These are phyloP conservation scores for Neckera pumila DNA, from an alignment of 225 moss, liverwort and hornwort genomes.

Conservation along the genomic window DNA sequence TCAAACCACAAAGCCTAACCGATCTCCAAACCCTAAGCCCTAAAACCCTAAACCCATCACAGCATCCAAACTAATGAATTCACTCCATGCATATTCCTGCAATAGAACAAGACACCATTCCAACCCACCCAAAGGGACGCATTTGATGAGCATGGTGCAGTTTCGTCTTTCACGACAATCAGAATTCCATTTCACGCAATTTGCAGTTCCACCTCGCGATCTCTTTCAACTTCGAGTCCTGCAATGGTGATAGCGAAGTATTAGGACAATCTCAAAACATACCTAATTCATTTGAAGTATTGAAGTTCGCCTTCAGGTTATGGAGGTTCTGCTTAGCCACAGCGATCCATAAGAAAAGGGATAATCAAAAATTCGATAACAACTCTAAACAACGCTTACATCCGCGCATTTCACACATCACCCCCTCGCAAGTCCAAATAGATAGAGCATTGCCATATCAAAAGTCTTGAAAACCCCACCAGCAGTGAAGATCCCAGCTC, in stretches of 20 bases:
- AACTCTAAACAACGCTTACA: neutral
- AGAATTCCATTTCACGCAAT: neutral
- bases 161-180: neutral
- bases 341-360: neutral
- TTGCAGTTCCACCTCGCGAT: neutral
- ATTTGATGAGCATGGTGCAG: constrained; percentile 62
- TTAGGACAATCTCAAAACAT: neutral
- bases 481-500: neutral
- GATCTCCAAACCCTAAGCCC: neutral
- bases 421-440: neutral
- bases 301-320: neutral
- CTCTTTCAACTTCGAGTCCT: neutral
- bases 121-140: constrained; percentile 70
- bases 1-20: neutral
- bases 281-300: neutral
- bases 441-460: no score
- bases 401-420: neutral
- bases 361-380: neutral
- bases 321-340: neutral
- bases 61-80: neutral
- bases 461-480: neutral
- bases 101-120: neutral
- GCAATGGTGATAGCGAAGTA: neutral
- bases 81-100: neutral
- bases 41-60: neutral